Evolutionary conservation across 192 early-diverging fungal species (phyloP).

Genomic region (Coemansia sp.): DNA sequence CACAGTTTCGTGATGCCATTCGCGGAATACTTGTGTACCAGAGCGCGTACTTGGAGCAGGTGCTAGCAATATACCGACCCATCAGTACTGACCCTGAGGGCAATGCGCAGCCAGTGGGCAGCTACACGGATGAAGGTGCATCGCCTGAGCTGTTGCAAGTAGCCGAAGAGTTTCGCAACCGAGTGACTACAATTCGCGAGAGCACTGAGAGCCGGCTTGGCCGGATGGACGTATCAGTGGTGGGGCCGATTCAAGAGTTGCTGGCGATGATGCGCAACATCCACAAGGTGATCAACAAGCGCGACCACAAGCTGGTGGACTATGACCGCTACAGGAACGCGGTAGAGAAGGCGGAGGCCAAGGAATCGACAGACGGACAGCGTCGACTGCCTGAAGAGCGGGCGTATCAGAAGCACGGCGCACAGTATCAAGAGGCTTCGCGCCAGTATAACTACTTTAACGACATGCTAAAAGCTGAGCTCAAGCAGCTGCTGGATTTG

Average conservation of each 20-base stretch:
- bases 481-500: slow-evolving; percentile 78
- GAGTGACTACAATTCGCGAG: slow-evolving; percentile 49
- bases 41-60: slow-evolving; percentile 57
- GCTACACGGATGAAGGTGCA: slow-evolving; percentile 55
- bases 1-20: slow-evolving; percentile 66
- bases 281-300: slow-evolving; percentile 81
- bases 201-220: slow-evolving; percentile 68
- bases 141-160: slow-evolving; percentile 54
- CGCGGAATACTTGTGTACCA: slow-evolving; percentile 63
- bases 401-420: slow-evolving; percentile 66
- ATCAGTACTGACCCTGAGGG: slow-evolving; percentile 54
- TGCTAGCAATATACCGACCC: slow-evolving; percentile 59
- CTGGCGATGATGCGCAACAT: slow-evolving; percentile 74
- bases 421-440: slow-evolving; percentile 74
- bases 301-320: slow-evolving; percentile 89
- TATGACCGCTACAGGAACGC: slow-evolving; percentile 79
- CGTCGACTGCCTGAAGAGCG: slow-evolving; percentile 63
- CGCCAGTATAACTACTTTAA: slow-evolving; percentile 85
- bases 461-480: slow-evolving; percentile 73
- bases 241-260: slow-evolving; percentile 78
- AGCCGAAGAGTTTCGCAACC: slow-evolving; percentile 49
- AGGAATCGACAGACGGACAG: slow-evolving; percentile 58
- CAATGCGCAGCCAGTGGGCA: slow-evolving; percentile 46
- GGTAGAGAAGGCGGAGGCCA: slow-evolving; percentile 74
- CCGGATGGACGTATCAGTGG: slow-evolving; percentile 72